Percentiles rank a stretch among this genome's conserved stretches.
These are phyloP conservation scores for Zanthoxylum bungeanum DNA, from an alignment of 345 rosid species.

Conservation along the genomic window DNA sequence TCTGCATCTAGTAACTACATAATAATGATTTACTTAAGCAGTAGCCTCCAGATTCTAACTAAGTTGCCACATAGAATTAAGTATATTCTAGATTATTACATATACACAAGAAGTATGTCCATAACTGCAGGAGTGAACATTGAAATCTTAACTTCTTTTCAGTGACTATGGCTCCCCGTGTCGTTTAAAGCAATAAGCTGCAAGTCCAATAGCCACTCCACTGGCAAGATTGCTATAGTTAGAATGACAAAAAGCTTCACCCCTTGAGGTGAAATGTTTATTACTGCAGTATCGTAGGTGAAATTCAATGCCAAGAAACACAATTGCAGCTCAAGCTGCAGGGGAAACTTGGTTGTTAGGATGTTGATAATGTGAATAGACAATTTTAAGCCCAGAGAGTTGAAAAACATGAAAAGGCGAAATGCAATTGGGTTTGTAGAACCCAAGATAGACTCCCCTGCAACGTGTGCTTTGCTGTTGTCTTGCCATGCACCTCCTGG, in stretches of 20 bases:
- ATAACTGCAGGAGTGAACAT: too few species aligned
- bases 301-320: constrained; percentile 36
- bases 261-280: constrained; percentile 27
- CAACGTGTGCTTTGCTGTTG: constrained; percentile 23
- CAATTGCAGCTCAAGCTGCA: constrained; percentile 47
- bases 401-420: constrained; percentile 33
- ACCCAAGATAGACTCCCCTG: constrained; percentile 44
- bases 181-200: not conserved
- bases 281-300: constrained; percentile 36
- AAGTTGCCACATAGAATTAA: too few species aligned
- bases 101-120: too few species aligned
- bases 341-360: constrained; percentile 50
- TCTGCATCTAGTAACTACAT: too few species aligned
- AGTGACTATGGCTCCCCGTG: too few species aligned
- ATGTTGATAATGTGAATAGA: constrained; percentile 45
- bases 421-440: constrained; percentile 18
- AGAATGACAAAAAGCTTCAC: constrained; percentile 22
- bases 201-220: not conserved
- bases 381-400: constrained; percentile 42
- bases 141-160: too few species aligned
- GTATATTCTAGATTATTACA: too few species aligned
- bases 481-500: constrained; percentile 64
- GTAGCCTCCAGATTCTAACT: too few species aligned
- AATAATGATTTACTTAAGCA: too few species aligned
- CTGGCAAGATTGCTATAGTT: constrained; percentile 26